Evolutionary conservation across 192 early-diverging fungal species (phyloP).

Genomic region (Backusella psychrophila): DNA sequence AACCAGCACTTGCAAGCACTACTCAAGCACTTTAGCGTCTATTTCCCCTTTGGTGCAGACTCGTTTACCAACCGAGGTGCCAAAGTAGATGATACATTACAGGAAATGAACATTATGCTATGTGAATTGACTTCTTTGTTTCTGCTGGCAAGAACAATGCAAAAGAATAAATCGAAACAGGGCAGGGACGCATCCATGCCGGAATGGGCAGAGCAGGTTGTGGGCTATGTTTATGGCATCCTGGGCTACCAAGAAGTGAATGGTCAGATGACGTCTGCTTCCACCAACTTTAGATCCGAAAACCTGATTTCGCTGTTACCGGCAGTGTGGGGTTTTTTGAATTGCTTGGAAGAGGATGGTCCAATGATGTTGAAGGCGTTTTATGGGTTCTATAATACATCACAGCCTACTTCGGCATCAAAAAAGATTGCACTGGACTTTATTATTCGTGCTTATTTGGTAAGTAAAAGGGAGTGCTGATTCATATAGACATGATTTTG

Average conservation of each 20-base stretch:
- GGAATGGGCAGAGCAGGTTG: conserved; percentile 50
- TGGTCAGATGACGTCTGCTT: conserved; percentile 33
- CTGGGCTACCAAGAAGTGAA: conserved; percentile 45
- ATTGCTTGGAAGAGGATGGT: conserved; percentile 36
- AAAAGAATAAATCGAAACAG: conserved; percentile 25
- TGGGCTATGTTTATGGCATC: conserved; percentile 53
- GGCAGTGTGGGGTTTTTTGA: conserved; percentile 52
- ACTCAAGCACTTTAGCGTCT: conserved; percentile 63
- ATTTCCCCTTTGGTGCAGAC: conserved; percentile 76
- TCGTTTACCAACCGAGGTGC: conserved; percentile 43
- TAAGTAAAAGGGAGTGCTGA: neutral
- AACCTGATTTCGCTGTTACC: conserved; percentile 46
- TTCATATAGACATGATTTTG: too few relatives aligned
- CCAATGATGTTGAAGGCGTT: conserved; percentile 37
- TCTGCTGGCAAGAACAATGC: conserved; percentile 40
- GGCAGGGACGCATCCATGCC: neutral
- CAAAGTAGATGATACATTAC: conserved; percentile 55
- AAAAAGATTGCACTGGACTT: conserved; percentile 31
- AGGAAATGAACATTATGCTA: conserved; percentile 70
- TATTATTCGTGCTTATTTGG: conserved; percentile 29
- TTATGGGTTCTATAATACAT: conserved; percentile 25
- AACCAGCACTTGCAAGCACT: conserved; percentile 55
- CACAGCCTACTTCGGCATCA: conserved; percentile 34
- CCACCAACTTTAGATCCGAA: conserved; percentile 40
- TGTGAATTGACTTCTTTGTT: conserved; percentile 66